Percentiles rank a stretch among this genome's conserved stretches.
Evolutionary conservation across 2,329 filamentous ascomycete genomes (phyloP).

Genomic region (Aspergillus versicolor): DNA sequence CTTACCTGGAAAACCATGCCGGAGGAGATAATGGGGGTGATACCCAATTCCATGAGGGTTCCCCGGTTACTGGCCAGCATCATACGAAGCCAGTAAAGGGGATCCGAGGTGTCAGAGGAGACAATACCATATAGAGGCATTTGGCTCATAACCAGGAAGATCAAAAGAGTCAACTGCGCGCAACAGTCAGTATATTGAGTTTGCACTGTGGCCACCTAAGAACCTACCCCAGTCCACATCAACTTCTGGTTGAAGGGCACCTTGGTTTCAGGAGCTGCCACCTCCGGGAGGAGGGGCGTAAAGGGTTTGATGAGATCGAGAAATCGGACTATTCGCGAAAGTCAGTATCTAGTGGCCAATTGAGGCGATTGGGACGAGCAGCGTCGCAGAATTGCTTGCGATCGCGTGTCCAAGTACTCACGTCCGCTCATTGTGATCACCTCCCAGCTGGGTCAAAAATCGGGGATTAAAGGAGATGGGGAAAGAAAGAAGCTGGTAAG

Average conservation of each 20-base stretch:
- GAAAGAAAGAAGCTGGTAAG: constrained; percentile 32
- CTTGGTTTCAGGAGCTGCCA: constrained; percentile 97
- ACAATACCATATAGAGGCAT: constrained; percentile 99
- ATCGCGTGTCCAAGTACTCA: constrained; percentile 46
- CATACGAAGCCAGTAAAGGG: constrained; percentile 99
- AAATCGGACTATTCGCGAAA: constrained; percentile 73
- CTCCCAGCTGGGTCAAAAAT: constrained; percentile 30
- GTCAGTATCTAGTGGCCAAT: constrained; percentile 30
- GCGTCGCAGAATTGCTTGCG: constrained; percentile 20
- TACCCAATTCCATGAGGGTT: constrained; percentile 93
- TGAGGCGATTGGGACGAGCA: constrained; percentile 18
- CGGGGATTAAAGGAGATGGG: constrained; percentile 14
- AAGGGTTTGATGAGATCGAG: constrained; percentile 99
- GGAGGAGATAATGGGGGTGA: constrained; percentile 98
- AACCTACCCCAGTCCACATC: constrained; percentile 78
- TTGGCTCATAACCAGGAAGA: constrained; percentile 99
- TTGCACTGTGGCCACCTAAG: constrained; percentile 13
- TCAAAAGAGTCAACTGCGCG: constrained; percentile 75
- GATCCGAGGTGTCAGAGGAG: constrained; percentile 96
- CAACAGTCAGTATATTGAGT: constrained; percentile 20
- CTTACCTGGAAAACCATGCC: constrained; percentile 96
- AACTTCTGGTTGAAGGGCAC: constrained; percentile 98
- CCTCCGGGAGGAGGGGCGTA: constrained; percentile 98
- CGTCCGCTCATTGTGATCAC: constrained; percentile 59
- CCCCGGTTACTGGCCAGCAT: constrained; percentile 99